Percentiles rank a stretch among this genome's conserved stretches.
These are phyloP conservation scores for Pittosporum tobira DNA, from an alignment of 129 eudicot species.

Conservation along the genomic window DNA sequence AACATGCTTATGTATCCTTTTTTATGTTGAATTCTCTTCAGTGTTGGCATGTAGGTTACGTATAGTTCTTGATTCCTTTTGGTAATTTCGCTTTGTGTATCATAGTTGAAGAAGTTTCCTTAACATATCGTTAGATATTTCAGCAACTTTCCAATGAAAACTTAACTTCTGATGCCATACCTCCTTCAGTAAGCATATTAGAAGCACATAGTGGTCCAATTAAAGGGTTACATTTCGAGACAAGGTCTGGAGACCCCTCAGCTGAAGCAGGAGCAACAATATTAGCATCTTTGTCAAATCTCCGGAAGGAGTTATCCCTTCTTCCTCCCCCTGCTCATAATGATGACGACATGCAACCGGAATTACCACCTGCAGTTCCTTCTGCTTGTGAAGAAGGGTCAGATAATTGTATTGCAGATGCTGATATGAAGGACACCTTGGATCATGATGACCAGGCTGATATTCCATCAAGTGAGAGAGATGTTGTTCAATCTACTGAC, in stretches of 20 bases:
- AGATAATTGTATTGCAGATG: conserved; percentile 34
- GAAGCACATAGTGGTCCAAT: conserved; percentile 59
- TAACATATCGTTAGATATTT: conserved; percentile 51
- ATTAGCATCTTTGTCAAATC: conserved; percentile 61
- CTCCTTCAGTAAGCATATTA: conserved; percentile 55
- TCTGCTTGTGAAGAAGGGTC: conserved; percentile 49
- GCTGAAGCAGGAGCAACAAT: conserved; percentile 90
- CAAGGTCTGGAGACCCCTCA: conserved; percentile 70
- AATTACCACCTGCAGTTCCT: conserved; percentile 39
- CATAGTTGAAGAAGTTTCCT: conserved; percentile 23
- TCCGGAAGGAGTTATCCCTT: conserved; percentile 46
- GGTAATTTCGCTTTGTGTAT: neutral
- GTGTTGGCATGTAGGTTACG: neutral
- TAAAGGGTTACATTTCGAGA: conserved; percentile 50
- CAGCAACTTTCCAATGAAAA: conserved; percentile 50
- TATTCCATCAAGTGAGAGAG: conserved; percentile 35
- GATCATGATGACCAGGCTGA: conserved; percentile 32
- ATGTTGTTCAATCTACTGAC: conserved; percentile 27
- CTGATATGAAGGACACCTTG: conserved; percentile 56
- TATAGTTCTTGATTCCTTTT: neutral
- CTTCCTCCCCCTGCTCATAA: conserved; percentile 54
- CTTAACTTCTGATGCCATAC: conserved; percentile 31
- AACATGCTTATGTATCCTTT: conserved; percentile 92
- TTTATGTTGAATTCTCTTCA: neutral
- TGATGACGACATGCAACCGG: conserved; percentile 57